A percentile compares a stretch with the other conserved stretches of the same genome.
These are phyloP conservation scores for Pseudoscleropodium purum DNA, from an alignment of 225 moss, liverwort and hornwort species.

Conservation along the genomic window DNA sequence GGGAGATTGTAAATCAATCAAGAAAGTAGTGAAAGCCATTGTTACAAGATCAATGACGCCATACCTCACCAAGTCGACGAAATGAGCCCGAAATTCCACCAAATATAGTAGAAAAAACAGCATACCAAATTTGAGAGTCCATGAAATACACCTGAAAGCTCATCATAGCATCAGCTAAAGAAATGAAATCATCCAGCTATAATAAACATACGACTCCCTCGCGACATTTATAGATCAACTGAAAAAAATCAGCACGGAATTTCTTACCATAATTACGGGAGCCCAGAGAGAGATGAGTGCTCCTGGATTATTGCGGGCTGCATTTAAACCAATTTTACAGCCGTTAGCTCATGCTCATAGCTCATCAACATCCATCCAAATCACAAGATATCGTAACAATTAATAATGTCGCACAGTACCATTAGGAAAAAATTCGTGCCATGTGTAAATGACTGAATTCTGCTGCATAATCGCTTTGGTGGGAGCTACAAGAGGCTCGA, in stretches of 20 bases:
- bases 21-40: background rate
- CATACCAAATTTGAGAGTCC: slow-evolving; percentile 99
- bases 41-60: background rate
- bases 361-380: background rate
- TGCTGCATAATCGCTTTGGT: slow-evolving; percentile 79
- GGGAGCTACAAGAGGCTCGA: slow-evolving; percentile 71
- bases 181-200: background rate
- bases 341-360: background rate
- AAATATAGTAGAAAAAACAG: slow-evolving; percentile 79
- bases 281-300: slow-evolving; percentile 92
- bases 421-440: slow-evolving; percentile 91
- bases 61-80: slow-evolving; percentile 86
- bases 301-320: slow-evolving; percentile 69
- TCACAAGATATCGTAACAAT: background rate
- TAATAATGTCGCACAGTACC: slow-evolving; percentile 34
- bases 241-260: background rate
- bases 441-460: slow-evolving; percentile 37
- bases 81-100: slow-evolving; percentile 91
- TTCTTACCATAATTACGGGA: slow-evolving; percentile 71
- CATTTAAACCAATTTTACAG: background rate
- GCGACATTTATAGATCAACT: background rate
- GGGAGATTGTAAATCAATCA: background rate
- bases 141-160: slow-evolving; percentile 84
- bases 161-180: background rate
- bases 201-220: background rate